Conservation (phyloP, 176 grass and related monocot genomes). For the Rhipidocladum racemiflorum region DNA sequence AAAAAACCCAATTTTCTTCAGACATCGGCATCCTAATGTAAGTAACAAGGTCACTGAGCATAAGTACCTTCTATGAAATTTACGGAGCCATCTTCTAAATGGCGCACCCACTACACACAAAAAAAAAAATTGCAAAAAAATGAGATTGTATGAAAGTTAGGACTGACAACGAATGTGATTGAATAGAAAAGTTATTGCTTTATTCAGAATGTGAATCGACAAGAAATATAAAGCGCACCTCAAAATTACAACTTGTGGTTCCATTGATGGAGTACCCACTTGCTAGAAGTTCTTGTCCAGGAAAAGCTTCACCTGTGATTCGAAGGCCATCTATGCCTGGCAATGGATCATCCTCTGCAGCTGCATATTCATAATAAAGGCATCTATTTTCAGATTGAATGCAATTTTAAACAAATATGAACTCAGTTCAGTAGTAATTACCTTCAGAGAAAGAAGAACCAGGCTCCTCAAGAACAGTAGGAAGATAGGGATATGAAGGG, state of each 20-base stretch:
- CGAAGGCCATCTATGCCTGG: slow-evolving; percentile 81
- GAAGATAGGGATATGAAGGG: slow-evolving; percentile 69
- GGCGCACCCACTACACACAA: slow-evolving; percentile 77
- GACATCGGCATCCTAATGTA: slow-evolving; percentile 16
- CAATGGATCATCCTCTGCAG: slow-evolving; percentile 82
- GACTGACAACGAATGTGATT: background rate
- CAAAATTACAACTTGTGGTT: slow-evolving; percentile 96
- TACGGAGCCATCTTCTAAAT: slow-evolving; percentile 89
- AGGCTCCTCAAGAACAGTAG: slow-evolving; percentile 82
- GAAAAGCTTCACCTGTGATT: slow-evolving; percentile 91
- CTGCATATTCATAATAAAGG: slow-evolving; percentile 43
- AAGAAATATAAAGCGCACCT: slow-evolving; percentile 40
- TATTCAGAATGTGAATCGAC: background rate
- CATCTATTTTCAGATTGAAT: slow-evolving; percentile 8
- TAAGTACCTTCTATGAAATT: slow-evolving; percentile 87
- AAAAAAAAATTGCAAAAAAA: slow-evolving; percentile 10
- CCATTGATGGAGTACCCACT: slow-evolving; percentile 93
- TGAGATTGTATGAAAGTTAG: slow-evolving; percentile 15
- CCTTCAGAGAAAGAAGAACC: slow-evolving; percentile 94
- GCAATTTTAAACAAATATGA: background rate
- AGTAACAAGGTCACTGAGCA: slow-evolving; percentile 11
- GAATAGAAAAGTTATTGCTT: slow-evolving; percentile 3
- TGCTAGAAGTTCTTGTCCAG: slow-evolving; percentile 87
- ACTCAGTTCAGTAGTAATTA: slow-evolving; percentile 31
- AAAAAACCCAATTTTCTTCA: slow-evolving; percentile 17